Percentiles rank a stretch among this genome's conserved stretches.
These are phyloP conservation scores for Pythium inflatum DNA, from an alignment of 352 stramenopile species.

Conservation along the genomic window DNA sequence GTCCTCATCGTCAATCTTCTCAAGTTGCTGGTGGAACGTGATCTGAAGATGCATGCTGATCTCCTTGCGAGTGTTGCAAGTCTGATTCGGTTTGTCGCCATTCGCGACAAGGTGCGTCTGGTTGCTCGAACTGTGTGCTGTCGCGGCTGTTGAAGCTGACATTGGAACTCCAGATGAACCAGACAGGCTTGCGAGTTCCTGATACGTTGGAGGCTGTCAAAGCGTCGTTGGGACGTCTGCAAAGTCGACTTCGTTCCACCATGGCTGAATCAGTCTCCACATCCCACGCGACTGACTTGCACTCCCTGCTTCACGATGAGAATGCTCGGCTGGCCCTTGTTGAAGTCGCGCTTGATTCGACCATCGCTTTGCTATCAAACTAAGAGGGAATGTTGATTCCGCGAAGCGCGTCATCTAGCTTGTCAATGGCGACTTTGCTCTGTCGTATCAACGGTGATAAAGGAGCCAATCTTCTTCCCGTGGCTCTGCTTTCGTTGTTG, in stretches of 20 bases:
- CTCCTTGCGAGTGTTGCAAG: slow-evolving; percentile 71
- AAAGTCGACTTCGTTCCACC: slow-evolving; percentile 28
- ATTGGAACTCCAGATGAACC: too few species aligned
- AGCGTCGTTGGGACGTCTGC: slow-evolving; percentile 10
- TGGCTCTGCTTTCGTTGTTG: neutral
- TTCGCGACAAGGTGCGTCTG: slow-evolving; percentile 61
- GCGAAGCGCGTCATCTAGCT: slow-evolving; percentile 19
- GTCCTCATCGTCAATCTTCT: slow-evolving; percentile 44
- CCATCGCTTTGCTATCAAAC: slow-evolving; percentile 12
- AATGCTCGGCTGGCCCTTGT: slow-evolving; percentile 24
- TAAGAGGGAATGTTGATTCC: slow-evolving; percentile 28
- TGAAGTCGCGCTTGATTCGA: slow-evolving; percentile 18
- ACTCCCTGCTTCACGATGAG: slow-evolving; percentile 16
- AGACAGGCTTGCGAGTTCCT: neutral
- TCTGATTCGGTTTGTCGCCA: slow-evolving; percentile 62
- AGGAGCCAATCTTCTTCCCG: neutral
- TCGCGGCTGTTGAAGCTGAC: too few species aligned
- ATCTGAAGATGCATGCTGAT: slow-evolving; percentile 64
- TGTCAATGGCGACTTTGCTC: neutral
- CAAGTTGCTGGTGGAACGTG: slow-evolving; percentile 49
- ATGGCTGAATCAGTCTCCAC: slow-evolving; percentile 1
- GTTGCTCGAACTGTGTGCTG: too few species aligned
- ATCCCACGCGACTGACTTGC: neutral
- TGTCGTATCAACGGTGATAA: slow-evolving; percentile 22
- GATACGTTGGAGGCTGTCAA: slow-evolving; percentile 6